Conservation (phyloP, 805 yeast genomes). For the Kazachstania psychrophila region DNA sequence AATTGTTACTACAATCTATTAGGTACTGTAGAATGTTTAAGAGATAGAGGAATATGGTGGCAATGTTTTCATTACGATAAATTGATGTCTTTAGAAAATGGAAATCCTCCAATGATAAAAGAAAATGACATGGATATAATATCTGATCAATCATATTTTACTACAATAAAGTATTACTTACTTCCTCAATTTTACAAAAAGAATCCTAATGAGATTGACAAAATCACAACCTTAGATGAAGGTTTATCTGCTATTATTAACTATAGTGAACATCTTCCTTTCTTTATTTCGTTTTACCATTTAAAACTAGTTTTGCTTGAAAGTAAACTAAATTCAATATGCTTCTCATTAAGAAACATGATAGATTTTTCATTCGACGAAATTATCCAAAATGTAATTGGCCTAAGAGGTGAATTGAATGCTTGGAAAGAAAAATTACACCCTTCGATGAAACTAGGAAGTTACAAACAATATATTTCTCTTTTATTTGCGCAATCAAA, state of each 20-base stretch:
- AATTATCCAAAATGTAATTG: conserved; percentile 13
- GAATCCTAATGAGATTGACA: conserved; percentile 8
- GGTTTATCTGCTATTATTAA: conserved; percentile 13
- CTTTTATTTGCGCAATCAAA: conserved; percentile 13
- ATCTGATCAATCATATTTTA: conserved; percentile 17
- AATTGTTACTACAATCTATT: conserved; percentile 36
- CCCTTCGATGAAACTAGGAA: conserved; percentile 15
- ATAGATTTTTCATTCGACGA: conserved; percentile 17
- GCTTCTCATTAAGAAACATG: conserved; percentile 17
- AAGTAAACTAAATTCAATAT: conserved; percentile 9
- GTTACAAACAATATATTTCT: conserved; percentile 17
- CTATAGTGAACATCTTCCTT: conserved; percentile 15
- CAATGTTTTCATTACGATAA: conserved; percentile 27
- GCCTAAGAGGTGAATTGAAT: conserved; percentile 11
- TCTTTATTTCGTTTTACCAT: conserved; percentile 18
- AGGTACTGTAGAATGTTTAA: conserved; percentile 29
- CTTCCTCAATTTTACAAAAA: conserved; percentile 5
- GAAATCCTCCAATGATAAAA: conserved; percentile 17
- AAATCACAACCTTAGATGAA: conserved; percentile 9
- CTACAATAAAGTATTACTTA: conserved; percentile 11
- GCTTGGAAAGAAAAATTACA: conserved; percentile 21
- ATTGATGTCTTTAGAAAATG: conserved; percentile 14
- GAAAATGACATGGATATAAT: conserved; percentile 18
- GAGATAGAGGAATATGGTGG: conserved; percentile 42
- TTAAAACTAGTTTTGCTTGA: conserved; percentile 13